Evolutionary conservation across 176 grass and related monocot genomes (phyloP).

Genomic region (Oryza glumipatula): DNA sequence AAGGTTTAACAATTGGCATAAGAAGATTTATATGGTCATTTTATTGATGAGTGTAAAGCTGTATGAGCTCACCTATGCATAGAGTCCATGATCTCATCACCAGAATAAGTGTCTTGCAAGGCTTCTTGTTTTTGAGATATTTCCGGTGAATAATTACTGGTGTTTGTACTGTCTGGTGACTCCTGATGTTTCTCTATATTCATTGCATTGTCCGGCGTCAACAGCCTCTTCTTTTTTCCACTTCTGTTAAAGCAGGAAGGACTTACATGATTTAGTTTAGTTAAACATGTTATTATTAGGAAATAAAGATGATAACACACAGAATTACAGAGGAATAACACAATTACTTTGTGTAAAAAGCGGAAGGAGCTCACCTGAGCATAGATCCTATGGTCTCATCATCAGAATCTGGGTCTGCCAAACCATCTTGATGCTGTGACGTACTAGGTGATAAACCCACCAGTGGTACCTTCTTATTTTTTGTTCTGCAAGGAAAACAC

Average conservation of each 20-base stretch:
- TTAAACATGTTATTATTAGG: not conserved
- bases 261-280: not conserved
- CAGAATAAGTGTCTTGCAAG: constrained; percentile 51
- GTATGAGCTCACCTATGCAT: constrained; percentile 64
- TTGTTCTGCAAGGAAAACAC: constrained; percentile 39
- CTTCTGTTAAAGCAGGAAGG: not conserved
- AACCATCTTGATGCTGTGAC: constrained; percentile 49
- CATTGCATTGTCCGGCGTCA: not conserved
- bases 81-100: constrained; percentile 55
- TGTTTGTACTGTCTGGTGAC: constrained; percentile 38
- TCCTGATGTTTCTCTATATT: not conserved
- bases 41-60: constrained; percentile 22
- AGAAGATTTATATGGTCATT: constrained; percentile 25
- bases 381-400: constrained; percentile 60
- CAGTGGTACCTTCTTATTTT: constrained; percentile 39
- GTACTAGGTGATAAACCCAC: constrained; percentile 31
- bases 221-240: not conserved
- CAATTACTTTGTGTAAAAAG: constrained; percentile 14
- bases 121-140: constrained; percentile 40
- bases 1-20: constrained; percentile 1
- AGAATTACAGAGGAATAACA: not conserved
- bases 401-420: constrained; percentile 52
- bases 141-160: constrained; percentile 37
- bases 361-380: constrained; percentile 60
- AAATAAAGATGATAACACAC: not conserved